phyloP scores from a whole-genome alignment of 352 stramenopile species.

The Globisporangium viniferum region DNA sequence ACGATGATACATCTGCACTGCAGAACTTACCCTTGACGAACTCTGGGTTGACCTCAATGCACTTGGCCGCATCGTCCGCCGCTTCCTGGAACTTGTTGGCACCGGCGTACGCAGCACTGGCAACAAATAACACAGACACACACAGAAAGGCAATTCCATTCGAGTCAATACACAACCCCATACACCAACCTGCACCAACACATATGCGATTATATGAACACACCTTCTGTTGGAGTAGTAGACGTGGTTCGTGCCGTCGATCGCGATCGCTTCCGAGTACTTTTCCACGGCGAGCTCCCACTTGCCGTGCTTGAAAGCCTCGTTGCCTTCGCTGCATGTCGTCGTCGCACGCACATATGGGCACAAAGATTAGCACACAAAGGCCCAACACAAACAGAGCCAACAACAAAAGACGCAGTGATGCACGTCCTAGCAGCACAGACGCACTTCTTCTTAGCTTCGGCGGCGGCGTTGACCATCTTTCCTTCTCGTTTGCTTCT shows the following conservation, averaged over 20 bases:
- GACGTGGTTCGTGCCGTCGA: conserved; percentile 88
- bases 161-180: not conserved
- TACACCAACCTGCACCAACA: not conserved
- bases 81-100: conserved; percentile 79
- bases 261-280: conserved; percentile 90
- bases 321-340: conserved; percentile 87
- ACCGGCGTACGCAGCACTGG: conserved; percentile 65
- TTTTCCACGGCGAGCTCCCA: conserved; percentile 88
- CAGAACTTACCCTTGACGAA: conserved; percentile 88
- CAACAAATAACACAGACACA: not conserved
- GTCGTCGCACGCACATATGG: not conserved
- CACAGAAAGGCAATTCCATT: not conserved
- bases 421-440: not conserved
- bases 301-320: conserved; percentile 91
- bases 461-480: conserved; percentile 71
- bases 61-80: conserved; percentile 82
- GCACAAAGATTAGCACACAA: not conserved
- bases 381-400: too few relatives aligned
- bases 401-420: not conserved
- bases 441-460: conserved; percentile 81
- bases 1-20: conserved; percentile 1
- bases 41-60: conserved; percentile 89
- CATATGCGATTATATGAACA: not conserved
- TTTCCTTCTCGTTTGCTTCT: conserved; percentile 2
- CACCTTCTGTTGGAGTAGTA: conserved; percentile 94